Conservation (phyloP, 2,329 filamentous ascomycete species). For the Colletotrichum sp. region DNA sequence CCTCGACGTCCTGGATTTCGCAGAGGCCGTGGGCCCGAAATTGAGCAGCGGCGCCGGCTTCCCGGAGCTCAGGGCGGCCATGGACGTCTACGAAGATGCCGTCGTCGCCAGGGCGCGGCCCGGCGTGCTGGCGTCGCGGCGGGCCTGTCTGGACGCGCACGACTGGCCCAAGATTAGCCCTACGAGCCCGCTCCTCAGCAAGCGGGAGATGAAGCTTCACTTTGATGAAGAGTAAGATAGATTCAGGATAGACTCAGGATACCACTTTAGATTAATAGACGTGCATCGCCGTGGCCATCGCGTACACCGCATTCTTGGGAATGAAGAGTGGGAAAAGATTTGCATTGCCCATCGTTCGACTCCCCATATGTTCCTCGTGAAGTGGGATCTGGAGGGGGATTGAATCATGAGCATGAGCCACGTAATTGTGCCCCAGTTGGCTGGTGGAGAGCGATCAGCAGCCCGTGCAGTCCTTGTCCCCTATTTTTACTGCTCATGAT, state of each 20-base stretch:
- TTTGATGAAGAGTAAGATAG: constrained; percentile 31
- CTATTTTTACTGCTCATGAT: not conserved
- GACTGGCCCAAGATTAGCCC: constrained; percentile 47
- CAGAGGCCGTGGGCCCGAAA: constrained; percentile 32
- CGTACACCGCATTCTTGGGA: not conserved
- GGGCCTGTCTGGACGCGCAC: constrained; percentile 61
- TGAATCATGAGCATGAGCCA: not conserved
- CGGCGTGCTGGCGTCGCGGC: constrained; percentile 54
- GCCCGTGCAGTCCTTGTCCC: not conserved
- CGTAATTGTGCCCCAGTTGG: not conserved
- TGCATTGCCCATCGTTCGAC: not conserved
- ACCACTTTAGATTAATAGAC: not conserved
- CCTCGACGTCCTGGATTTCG: constrained; percentile 52
- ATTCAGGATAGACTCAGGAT: not conserved
- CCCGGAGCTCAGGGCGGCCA: constrained; percentile 26
- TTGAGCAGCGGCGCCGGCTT: constrained; percentile 1
- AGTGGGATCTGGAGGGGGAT: not conserved
- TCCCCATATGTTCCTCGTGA: not conserved
- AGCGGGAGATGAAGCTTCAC: constrained; percentile 37
- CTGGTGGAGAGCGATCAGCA: constrained; percentile 2
- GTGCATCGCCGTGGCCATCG: not conserved
- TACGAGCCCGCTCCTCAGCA: constrained; percentile 42
- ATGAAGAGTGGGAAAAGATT: not conserved
- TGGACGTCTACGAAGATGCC: constrained; percentile 48
- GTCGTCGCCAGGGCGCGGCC: constrained; percentile 47